phyloP scores from a whole-genome alignment of 2,329 filamentous ascomycete genomes.

The Pseudocercospora crystallina region DNA sequence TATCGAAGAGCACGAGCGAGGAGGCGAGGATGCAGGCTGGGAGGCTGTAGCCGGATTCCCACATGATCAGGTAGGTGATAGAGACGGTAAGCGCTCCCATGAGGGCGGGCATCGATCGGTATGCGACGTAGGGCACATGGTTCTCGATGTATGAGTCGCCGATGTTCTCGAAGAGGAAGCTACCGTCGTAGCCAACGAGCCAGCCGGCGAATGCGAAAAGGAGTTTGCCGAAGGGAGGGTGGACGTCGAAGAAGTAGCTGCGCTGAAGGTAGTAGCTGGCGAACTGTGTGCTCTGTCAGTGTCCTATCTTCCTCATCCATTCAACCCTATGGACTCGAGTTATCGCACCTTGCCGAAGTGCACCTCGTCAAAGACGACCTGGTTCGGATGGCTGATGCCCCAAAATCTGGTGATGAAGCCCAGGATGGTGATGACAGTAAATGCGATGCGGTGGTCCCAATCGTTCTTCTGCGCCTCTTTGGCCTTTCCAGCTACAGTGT shows the following conservation, averaged over 20 bases:
- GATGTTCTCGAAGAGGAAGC: slow-evolving; percentile 98
- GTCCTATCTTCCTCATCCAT: not conserved
- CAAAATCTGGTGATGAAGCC: slow-evolving; percentile 93
- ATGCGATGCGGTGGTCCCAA: slow-evolving; percentile 79
- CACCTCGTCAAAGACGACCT: slow-evolving; percentile 98
- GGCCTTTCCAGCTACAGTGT: slow-evolving; percentile 35
- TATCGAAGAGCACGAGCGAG: slow-evolving; percentile 87
- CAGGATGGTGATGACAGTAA: slow-evolving; percentile 73
- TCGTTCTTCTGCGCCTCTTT: slow-evolving; percentile 48
- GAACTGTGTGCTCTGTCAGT: slow-evolving; percentile 39
- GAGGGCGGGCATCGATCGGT: slow-evolving; percentile 87
- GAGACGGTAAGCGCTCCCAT: slow-evolving; percentile 90
- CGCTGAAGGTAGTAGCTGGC: slow-evolving; percentile 81
- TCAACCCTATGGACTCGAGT: no score
- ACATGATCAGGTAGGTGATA: slow-evolving; percentile 97
- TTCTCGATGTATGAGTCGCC: slow-evolving; percentile 97
- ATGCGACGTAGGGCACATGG: slow-evolving; percentile 95
- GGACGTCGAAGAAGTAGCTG: slow-evolving; percentile 99
- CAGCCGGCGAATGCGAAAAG: slow-evolving; percentile 96
- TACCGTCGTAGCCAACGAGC: slow-evolving; percentile 94
- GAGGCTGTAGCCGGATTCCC: slow-evolving; percentile 97
- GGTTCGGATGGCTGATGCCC: slow-evolving; percentile 90
- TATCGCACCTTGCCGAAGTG: slow-evolving; percentile 92
- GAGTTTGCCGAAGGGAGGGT: slow-evolving; percentile 96
- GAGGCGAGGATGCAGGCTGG: slow-evolving; percentile 87